phyloP scores from a whole-genome alignment of 129 eudicot genomes.

The Flaveria linearis region DNA sequence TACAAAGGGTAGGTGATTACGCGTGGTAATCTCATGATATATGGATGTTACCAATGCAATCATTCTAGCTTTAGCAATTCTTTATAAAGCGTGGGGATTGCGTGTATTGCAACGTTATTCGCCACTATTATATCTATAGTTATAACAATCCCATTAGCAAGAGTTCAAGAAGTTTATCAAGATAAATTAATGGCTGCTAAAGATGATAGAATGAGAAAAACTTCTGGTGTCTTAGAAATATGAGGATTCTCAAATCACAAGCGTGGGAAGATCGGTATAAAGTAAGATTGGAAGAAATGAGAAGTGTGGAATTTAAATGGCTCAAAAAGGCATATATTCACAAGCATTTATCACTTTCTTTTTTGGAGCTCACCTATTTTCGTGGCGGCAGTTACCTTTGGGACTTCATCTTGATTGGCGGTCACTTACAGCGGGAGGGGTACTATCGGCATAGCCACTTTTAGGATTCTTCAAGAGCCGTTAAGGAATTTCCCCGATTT shows the following conservation, averaged over 20 bases:
- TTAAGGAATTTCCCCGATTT: constrained; percentile 84
- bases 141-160: constrained; percentile 77
- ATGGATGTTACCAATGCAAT: constrained; percentile 95
- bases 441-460: constrained; percentile 91
- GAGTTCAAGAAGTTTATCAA: constrained; percentile 80
- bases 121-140: constrained; percentile 80
- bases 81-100: constrained; percentile 84
- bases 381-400: constrained; percentile 84
- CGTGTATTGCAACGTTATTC: constrained; percentile 66
- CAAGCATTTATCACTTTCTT: constrained; percentile 88
- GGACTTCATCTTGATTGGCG: constrained; percentile 68
- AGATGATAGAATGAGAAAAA: constrained; percentile 88
- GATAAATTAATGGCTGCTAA: constrained; percentile 83
- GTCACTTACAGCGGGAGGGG: constrained; percentile 84
- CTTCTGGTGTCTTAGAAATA: constrained; percentile 79
- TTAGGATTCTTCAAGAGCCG: constrained; percentile 91
- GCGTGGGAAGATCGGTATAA: constrained; percentile 92
- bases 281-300: constrained; percentile 62
- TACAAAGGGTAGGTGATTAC: constrained; percentile 84
- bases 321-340: constrained; percentile 74
- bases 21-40: constrained; percentile 92
- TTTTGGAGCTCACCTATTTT: constrained; percentile 93
- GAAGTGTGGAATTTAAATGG: constrained; percentile 76
- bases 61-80: constrained; percentile 69
- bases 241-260: constrained; percentile 85